phyloP scores from a whole-genome alignment of 768 basidiomycete genomes.

The Kwoniella europaea region DNA sequence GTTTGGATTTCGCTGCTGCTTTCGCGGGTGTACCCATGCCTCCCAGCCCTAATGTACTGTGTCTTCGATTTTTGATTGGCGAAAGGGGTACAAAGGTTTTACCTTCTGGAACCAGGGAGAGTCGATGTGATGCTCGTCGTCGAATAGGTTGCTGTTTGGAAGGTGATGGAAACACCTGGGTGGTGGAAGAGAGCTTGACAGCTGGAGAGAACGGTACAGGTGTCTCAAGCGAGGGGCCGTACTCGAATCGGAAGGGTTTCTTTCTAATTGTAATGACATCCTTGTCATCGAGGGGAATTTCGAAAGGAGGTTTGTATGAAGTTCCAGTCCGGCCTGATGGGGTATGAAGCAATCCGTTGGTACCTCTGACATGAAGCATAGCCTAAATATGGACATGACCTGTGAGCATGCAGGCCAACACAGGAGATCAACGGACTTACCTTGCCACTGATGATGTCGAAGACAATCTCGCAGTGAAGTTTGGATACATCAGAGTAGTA shows the following conservation, averaged over 20 bases:
- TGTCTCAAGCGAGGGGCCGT: slow-evolving; percentile 20
- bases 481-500: slow-evolving; percentile 55
- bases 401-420: background rate
- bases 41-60: slow-evolving; percentile 35
- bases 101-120: slow-evolving; percentile 46
- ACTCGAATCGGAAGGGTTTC: slow-evolving; percentile 56
- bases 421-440: slow-evolving; percentile 26
- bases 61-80: slow-evolving; percentile 37
- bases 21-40: slow-evolving; percentile 9
- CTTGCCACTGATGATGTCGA: slow-evolving; percentile 44
- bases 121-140: slow-evolving; percentile 40
- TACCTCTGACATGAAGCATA: slow-evolving; percentile 42
- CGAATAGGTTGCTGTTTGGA: slow-evolving; percentile 19
- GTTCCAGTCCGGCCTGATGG: slow-evolving; percentile 23
- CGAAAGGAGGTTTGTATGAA: slow-evolving; percentile 32
- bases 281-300: slow-evolving; percentile 31
- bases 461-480: slow-evolving; percentile 51
- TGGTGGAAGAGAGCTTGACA: background rate
- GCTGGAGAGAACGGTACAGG: slow-evolving; percentile 23
- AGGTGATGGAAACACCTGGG: background rate
- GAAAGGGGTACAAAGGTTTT: slow-evolving; percentile 48
- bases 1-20: slow-evolving; percentile 14
- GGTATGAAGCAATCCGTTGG: slow-evolving; percentile 42
- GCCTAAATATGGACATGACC: slow-evolving; percentile 32
- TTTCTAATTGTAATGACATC: slow-evolving; percentile 53